These are phyloP conservation scores for Neonectria magnoliae DNA, from an alignment of 2,329 filamentous ascomycete species.

Conservation along the genomic window DNA sequence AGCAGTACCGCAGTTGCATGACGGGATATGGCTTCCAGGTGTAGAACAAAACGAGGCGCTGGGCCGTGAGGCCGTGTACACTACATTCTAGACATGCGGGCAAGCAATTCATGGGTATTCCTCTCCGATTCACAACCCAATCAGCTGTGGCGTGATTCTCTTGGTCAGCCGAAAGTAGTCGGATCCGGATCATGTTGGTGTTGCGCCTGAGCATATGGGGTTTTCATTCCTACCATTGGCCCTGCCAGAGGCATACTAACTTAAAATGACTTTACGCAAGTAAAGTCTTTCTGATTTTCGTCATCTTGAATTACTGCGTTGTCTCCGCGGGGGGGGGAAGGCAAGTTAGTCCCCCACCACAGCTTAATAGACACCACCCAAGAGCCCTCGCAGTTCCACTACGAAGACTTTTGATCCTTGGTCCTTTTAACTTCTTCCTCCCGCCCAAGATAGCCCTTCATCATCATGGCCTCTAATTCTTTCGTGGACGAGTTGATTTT, in stretches of 20 bases:
- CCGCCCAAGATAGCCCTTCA: constrained; percentile 42
- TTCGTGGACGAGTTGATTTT: constrained; percentile 30
- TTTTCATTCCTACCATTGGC: not conserved
- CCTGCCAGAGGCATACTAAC: not conserved
- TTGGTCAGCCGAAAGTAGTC: constrained; percentile 12
- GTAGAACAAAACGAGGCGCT: constrained; percentile 44
- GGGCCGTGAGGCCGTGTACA: constrained; percentile 34
- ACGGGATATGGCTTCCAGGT: constrained; percentile 88
- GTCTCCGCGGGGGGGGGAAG: no score
- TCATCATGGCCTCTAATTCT: constrained; percentile 45
- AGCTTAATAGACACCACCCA: not conserved
- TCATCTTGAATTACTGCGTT: not conserved
- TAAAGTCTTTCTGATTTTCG: not conserved
- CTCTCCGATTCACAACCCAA: constrained; percentile 30
- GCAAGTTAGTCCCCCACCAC: not conserved
- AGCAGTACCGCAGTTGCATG: constrained; percentile 93
- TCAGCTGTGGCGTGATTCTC: constrained; percentile 36
- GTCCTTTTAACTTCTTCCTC: constrained; percentile 36
- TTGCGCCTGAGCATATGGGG: not conserved
- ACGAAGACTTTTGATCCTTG: not conserved
- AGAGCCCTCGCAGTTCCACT: not conserved
- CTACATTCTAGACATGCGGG: constrained; percentile 40
- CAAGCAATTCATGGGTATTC: constrained; percentile 35
- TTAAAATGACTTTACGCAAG: not conserved
- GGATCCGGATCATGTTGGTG: not conserved